Conservation (phyloP, 768 basidiomycete species). For the Suillus subaureus region DNA sequence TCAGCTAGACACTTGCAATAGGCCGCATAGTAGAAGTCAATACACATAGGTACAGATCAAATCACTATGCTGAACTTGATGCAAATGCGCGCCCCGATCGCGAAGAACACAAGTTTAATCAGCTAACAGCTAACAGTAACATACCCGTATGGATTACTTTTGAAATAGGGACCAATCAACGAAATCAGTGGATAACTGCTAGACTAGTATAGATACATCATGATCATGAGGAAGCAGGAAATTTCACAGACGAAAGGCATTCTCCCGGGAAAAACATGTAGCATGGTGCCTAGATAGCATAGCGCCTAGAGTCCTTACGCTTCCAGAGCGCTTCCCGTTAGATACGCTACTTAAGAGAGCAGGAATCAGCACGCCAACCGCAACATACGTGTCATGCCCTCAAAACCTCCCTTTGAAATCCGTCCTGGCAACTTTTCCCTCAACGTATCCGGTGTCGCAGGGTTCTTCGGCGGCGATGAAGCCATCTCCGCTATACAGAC, state of each 20-base stretch:
- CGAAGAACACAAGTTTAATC: background rate
- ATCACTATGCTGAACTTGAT: too few species aligned
- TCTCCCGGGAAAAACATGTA: too few species aligned
- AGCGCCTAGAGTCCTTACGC: background rate
- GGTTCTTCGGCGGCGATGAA: slow-evolving; percentile 38
- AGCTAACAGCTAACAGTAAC: background rate
- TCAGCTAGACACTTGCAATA: too few species aligned
- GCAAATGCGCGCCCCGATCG: background rate
- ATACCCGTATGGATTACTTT: background rate
- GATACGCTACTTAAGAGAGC: background rate
- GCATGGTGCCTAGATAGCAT: background rate
- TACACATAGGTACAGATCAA: too few species aligned
- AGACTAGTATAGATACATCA: too few species aligned
- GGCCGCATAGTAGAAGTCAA: too few species aligned
- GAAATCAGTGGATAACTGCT: background rate
- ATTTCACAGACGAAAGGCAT: background rate
- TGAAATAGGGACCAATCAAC: background rate
- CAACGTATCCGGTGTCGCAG: slow-evolving; percentile 33
- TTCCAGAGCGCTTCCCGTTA: background rate
- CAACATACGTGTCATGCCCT: background rate
- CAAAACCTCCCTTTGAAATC: slow-evolving; percentile 16
- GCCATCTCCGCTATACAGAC: slow-evolving; percentile 31
- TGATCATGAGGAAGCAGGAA: background rate
- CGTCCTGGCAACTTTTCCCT: slow-evolving; percentile 22
- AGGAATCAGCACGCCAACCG: background rate